Percentiles rank a stretch among this genome's conserved stretches.
Conservation (phyloP, 2,329 filamentous ascomycete genomes). For the Pyrenophora seminiperda region DNA sequence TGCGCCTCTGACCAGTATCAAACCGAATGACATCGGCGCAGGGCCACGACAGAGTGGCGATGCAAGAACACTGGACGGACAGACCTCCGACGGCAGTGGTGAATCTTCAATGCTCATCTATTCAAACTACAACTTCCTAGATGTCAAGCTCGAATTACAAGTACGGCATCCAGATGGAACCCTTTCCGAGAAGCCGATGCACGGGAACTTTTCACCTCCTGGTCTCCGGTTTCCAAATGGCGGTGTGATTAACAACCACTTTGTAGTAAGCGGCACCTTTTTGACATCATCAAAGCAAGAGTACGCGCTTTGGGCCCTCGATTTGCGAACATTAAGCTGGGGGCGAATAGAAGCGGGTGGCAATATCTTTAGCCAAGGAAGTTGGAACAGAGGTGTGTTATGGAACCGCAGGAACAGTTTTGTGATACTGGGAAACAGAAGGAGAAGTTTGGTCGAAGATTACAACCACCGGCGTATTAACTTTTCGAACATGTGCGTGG, state of each 20-base stretch:
- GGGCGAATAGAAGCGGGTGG: conserved; percentile 91
- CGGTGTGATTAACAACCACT: conserved; percentile 92
- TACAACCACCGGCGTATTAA: conserved; percentile 98
- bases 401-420: conserved; percentile 95
- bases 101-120: conserved; percentile 87
- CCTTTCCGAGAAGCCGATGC: conserved; percentile 87
- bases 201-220: conserved; percentile 82
- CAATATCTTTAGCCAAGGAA: conserved; percentile 92
- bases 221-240: conserved; percentile 95
- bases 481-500: conserved; percentile 94
- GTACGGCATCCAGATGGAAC: conserved; percentile 83
- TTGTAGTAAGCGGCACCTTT: conserved; percentile 96
- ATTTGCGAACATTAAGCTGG: conserved; percentile 87
- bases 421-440: conserved; percentile 91
- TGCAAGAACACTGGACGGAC: conserved; percentile 45
- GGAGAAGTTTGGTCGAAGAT: conserved; percentile 91
- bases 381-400: conserved; percentile 93
- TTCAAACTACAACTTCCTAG: conserved; percentile 98
- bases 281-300: conserved; percentile 97
- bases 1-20: conserved; percentile 73
- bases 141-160: conserved; percentile 94
- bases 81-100: conserved; percentile 37
- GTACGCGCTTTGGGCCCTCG: conserved; percentile 94
- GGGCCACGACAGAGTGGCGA: conserved; percentile 51
- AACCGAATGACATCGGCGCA: conserved; percentile 69